A percentile compares a stretch with the other conserved stretches of the same genome.
Evolutionary conservation across 1,139 yeast species (phyloP).

Genomic region (Scheffersomyces illinoinensis): DNA sequence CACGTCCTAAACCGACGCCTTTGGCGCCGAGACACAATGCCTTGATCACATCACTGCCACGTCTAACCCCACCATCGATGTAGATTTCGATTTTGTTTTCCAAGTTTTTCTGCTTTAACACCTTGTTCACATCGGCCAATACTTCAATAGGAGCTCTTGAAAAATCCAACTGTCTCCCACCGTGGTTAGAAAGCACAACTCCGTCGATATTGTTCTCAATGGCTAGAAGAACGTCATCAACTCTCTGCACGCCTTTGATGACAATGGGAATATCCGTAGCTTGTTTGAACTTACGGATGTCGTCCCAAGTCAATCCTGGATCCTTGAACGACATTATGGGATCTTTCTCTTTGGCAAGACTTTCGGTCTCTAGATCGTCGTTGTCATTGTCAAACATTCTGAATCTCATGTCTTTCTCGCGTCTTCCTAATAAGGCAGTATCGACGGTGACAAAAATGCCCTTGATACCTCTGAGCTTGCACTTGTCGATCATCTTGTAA

Average conservation of each 20-base stretch:
- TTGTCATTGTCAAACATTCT: slow-evolving; percentile 9
- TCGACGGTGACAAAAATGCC: slow-evolving; percentile 30
- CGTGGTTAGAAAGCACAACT: slow-evolving; percentile 55
- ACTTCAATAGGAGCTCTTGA: slow-evolving; percentile 51
- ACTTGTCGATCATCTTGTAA: slow-evolving; percentile 1
- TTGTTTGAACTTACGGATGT: slow-evolving; percentile 6
- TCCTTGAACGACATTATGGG: slow-evolving; percentile 7
- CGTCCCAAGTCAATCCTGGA: slow-evolving; percentile 7
- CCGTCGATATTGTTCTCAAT: slow-evolving; percentile 48
- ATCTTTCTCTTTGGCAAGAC: slow-evolving; percentile 1
- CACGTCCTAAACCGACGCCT: slow-evolving; percentile 55
- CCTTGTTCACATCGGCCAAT: slow-evolving; percentile 46
- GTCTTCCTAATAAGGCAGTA: slow-evolving; percentile 24
- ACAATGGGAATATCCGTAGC: slow-evolving; percentile 34
- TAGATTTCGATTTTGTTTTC: slow-evolving; percentile 43
- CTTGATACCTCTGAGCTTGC: slow-evolving; percentile 23
- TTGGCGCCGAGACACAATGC: slow-evolving; percentile 60
- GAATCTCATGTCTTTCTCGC: slow-evolving; percentile 26
- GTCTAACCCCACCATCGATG: slow-evolving; percentile 56
- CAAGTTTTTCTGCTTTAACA: slow-evolving; percentile 34
- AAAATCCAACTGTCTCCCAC: slow-evolving; percentile 56
- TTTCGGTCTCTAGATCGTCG: not conserved
- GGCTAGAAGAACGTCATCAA: slow-evolving; percentile 52
- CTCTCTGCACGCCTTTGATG: slow-evolving; percentile 53
- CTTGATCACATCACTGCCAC: slow-evolving; percentile 56